Base-by-base conservation (phyloP, 2,329 filamentous ascomycete species). In the Neofusicoccum sp. region DNA sequence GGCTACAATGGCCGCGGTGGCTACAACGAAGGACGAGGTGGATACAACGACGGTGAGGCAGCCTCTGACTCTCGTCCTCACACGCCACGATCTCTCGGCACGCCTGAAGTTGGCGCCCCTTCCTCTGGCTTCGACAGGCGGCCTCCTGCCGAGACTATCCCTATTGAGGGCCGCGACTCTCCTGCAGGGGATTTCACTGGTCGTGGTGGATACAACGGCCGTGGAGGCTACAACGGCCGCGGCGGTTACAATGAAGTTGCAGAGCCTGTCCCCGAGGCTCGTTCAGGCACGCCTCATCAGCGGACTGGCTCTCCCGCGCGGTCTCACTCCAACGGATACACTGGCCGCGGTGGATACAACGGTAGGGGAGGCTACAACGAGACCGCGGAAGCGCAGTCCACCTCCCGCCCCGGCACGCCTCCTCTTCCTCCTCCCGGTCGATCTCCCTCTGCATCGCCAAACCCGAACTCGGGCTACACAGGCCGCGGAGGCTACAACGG, bases 261-360 rank as follows among this genome's bases (percentile, higher is more conserved):
- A 6, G 61, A 63, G 50, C 54, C 54, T 4, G 16, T 28, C 22
- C 9, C 43, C 16, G 52, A 48, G 4, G 28, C 61, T 16, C 52
- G 45, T 8, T 47, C 54, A 4, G 45, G 36, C 61, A 62, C 61
- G 1, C 43, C 61, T 29, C 41, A 49, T 7, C 33, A 49, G 3
- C 61, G 50, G 34, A 37, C 22, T 8, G 31, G 33, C n/a, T 54
- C 61, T 39, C 49, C 50, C 14, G 44, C 41, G 33, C 61, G 12
- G 4, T 44, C 69, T 22, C 22, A 22, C 22, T 22, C 22, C 22
- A 22, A 22, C 22, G 69, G 69, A 9, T 71, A 71, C 56, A 67
- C 69, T 37, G 73, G 73, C 47, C 67, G 68, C 28, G 72, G 70
- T 62, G 72, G 74, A 36, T 75, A 75, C 67, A 75, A 74, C 14